A percentile compares a stretch with the other conserved stretches of the same genome.
Conservation (phyloP, 73 alveolate species). For the Paramecium octaurelia region DNA sequence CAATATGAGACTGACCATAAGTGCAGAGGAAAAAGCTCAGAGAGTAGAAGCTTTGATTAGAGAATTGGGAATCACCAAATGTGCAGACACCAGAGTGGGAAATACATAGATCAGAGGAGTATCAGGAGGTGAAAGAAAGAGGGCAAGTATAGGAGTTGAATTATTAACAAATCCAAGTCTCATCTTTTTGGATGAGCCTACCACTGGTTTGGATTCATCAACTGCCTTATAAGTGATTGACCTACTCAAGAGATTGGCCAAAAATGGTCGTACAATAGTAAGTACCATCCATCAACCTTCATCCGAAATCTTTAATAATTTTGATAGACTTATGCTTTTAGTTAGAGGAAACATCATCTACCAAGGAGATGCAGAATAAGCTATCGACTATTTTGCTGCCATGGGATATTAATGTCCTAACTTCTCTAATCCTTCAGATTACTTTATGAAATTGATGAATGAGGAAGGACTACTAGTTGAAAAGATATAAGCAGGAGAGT, state of each 20-base stretch:
- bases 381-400: slow-evolving; percentile 68
- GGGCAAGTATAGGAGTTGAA: slow-evolving; percentile 88
- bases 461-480: slow-evolving; percentile 61
- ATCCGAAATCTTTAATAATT: slow-evolving; percentile 77
- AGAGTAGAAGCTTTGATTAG: slow-evolving; percentile 74
- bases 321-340: slow-evolving; percentile 75
- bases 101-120: slow-evolving; percentile 79
- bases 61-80: slow-evolving; percentile 73
- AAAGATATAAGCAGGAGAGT: slow-evolving; percentile 55
- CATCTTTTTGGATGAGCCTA: slow-evolving; percentile 89
- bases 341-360: slow-evolving; percentile 80
- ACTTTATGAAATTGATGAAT: slow-evolving; percentile 62
- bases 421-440: slow-evolving; percentile 80
- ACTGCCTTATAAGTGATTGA: slow-evolving; percentile 77
- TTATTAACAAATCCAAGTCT: slow-evolving; percentile 81
- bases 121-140: slow-evolving; percentile 89
- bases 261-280: slow-evolving; percentile 76
- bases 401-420: slow-evolving; percentile 79
- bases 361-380: slow-evolving; percentile 72
- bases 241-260: slow-evolving; percentile 67
- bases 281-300: slow-evolving; percentile 85
- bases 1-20: slow-evolving; percentile 63
- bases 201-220: slow-evolving; percentile 86
- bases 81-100: slow-evolving; percentile 82
- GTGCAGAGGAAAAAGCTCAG: slow-evolving; percentile 58